Base-by-base conservation (phyloP, 306 rosid genomes). In the Cucumis melo region DNA sequence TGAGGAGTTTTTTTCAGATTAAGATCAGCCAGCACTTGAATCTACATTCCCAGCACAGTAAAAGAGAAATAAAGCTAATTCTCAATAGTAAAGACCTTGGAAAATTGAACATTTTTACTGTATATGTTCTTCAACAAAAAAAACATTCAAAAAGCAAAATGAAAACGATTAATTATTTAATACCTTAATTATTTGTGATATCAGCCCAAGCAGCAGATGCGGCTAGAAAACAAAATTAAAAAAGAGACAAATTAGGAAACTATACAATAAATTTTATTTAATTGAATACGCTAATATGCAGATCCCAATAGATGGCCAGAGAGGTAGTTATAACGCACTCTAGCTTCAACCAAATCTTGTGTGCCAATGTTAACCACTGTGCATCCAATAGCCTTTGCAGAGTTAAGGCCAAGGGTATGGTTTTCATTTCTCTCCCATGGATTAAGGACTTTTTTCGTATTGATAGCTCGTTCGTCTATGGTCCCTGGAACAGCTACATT, bases 351-450 rank as follows among this genome's bases (percentile, higher is more conserved):
- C 66, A 95, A 81, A 76, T 95, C 99, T 81, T 95, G 99, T 55
- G 96, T 88, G 84, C 99, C 99, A 44, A 94, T 94, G 62, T 94
- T 94, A 90, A 94, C 99, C 62, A 94, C 99, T 23, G 99, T 94
- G 93, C 99, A 94, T 63, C 99, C 99, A 82, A 95, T 95, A 82
- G 99, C 99, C 84, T 89, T 95, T 11, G 99, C 99, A 58, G 99
- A 95, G 80, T 95, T 95, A 66, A 95, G 98, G 85, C 98, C 89
- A 62, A 95, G 98, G 32, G 97, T 92, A 78, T 95, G 99, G 78
- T 95, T 95, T 80, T 95, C 99, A 84, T 95, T 95, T 81, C 98
- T 90, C 89, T 95, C 99, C 99, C 99, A 95, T 39, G 98, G 99
- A 89, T 95, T 95, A 62, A 95, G 98, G 78, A 82, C 86, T 56